Base-by-base conservation (phyloP, 139 green algal genomes). In the Nannochloris sp. region DNA sequence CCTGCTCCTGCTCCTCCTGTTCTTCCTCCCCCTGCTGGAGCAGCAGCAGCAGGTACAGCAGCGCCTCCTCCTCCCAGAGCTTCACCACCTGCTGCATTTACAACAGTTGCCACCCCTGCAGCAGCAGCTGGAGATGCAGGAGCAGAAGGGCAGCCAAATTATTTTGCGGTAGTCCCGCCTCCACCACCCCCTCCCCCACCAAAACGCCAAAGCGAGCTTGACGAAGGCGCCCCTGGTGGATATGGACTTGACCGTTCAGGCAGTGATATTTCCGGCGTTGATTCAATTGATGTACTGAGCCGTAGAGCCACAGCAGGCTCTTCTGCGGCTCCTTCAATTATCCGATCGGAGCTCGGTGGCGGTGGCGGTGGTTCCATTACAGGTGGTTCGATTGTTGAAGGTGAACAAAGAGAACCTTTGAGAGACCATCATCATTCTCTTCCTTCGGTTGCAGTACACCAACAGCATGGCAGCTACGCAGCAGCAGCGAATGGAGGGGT, bases 391-490 rank as follows among this genome's bases (percentile, higher is more conserved):
- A n/a, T n/a, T n/a, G n/a, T n/a, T n/a, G n/a, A n/a, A n/a, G n/a
- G n/a, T n/a, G n/a, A n/a, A n/a, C n/a, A n/a, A n/a, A n/a, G n/a
- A n/a, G n/a, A n/a, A n/a, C 10, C 48, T 59, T 9, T 29, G 35
- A 30, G 29, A 30, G 29, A 59, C 29, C 48, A 30, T 30, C 10
- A n/a, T 10, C 10, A 9, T 59, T 29, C 48, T n/a, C 10, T 39
- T 30, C 24, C 42, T 32, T 1, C 65, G 57, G 33, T 60, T 54
- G 30, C 39, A 60, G 31, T 30, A 60, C 37, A 53, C 46, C 30
- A 61, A 65, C 44, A 51, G 32, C 67, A 73, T 54, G 2, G 36
- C 61, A 27, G 55, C 57, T 6, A 67, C 9, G 37, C 9, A 45
- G 37, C 9, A 19, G 9, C 37, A 19, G 37, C 37, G 37, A 12